Base-by-base conservation (phyloP, 768 basidiomycete genomes). In the Naganishia vaughanmartiniae region DNA sequence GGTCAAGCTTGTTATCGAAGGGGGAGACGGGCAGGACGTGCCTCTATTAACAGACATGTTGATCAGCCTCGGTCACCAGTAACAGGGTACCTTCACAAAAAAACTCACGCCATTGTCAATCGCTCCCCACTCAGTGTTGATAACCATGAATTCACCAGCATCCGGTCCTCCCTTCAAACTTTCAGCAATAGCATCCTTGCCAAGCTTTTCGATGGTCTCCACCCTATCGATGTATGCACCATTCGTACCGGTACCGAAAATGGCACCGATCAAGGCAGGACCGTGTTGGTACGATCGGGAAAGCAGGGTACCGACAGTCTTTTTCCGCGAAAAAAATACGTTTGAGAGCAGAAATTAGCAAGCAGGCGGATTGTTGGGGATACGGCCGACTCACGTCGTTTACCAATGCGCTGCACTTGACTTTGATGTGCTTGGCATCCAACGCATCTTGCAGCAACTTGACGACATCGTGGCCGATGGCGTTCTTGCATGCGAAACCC, bases 121-220 rank as follows among this genome's bases (percentile, higher is more conserved):
- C 30, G 88, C 96, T 72, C 96, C 96, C 96, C 95, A 98, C 83
- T 98, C 96, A 9, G 91, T 91, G 83, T 99, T 99, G 69, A 98
- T 87, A 67, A 97, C 86, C 96, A 99, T 99, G 73, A 86, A 82
- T 24, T 81, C 75, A 54, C 81, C 79, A n/a, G 77, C 82, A 45
- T 77, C 75, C 36, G 86, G 84, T 11, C 84, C 83, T 12, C 84
- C 73, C 66, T 73, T 70, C 70, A 75, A 73, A 36, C 74, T 75
- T 69, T 76, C 75, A 63, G 67, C 60, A 70, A 83, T 87, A 30
- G 87, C 83, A 53, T 82, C 85, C 67, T 90, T 87, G 21, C 86
- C 87, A 10, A 96, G 85, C 81, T 98, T 98, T 48, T 85, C 87
- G 77, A 98, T 88, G 63, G 92, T 93, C 63, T 86, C 85, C 45